Conservation (phyloP, 106 monocot species). For the Apostasia shenzhenica region DNA sequence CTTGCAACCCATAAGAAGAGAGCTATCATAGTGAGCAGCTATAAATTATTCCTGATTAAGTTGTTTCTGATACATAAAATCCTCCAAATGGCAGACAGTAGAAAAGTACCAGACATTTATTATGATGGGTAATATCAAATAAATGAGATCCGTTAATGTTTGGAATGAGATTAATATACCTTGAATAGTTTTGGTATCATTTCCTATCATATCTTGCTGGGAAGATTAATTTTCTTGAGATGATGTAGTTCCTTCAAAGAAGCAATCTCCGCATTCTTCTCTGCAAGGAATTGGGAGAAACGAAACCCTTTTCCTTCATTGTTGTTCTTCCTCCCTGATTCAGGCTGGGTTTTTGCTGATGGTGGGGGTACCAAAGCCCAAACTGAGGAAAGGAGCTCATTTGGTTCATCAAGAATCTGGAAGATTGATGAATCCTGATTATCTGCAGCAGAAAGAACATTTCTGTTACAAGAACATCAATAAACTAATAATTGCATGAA, state of each 20-base stretch:
- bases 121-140: too few relatives aligned
- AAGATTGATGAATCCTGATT: constrained; percentile 34
- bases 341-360: constrained; percentile 11
- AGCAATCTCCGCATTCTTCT: constrained; percentile 21
- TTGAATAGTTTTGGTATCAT: neutral
- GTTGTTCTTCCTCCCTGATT: constrained; percentile 17
- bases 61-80: too few relatives aligned
- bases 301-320: constrained; percentile 53
- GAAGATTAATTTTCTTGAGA: constrained; percentile 9
- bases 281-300: constrained; percentile 65
- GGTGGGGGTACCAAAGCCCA: constrained; percentile 69
- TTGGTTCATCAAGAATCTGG: constrained; percentile 41
- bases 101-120: too few relatives aligned
- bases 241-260: constrained; percentile 17
- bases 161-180: too few relatives aligned
- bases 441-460: constrained; percentile 24
- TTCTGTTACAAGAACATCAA: neutral
- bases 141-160: too few relatives aligned
- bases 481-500: neutral
- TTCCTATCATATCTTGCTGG: constrained; percentile 39
- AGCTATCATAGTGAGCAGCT: too few relatives aligned
- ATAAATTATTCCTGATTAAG: too few relatives aligned
- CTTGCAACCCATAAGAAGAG: too few relatives aligned
- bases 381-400: constrained; percentile 59
- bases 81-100: too few relatives aligned